Conservation (phyloP, 352 stramenopile species). For the Pythium chondricola region DNA sequence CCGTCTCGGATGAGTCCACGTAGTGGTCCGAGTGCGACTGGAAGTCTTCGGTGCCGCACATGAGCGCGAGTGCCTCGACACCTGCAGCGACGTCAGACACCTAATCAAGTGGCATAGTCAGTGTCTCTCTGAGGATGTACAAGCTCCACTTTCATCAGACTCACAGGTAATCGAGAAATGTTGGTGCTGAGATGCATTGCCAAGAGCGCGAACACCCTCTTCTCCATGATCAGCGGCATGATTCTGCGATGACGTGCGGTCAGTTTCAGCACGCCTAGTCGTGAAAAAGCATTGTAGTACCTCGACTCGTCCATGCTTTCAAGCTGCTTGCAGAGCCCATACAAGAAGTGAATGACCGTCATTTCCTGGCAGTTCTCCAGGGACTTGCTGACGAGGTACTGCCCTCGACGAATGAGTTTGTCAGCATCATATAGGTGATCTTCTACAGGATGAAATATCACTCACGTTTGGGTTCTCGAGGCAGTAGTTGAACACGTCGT, state of each 20-base stretch:
- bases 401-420: too few relatives aligned
- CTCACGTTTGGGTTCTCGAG: constrained; percentile 59
- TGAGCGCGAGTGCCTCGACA: constrained; percentile 59
- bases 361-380: constrained; percentile 80
- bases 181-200: constrained; percentile 69
- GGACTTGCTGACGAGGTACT: constrained; percentile 73
- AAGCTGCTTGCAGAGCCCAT: constrained; percentile 74
- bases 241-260: constrained; percentile 40
- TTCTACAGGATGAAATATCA: too few relatives aligned
- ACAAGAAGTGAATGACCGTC: constrained; percentile 84
- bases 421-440: too few relatives aligned
- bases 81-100: constrained; percentile 38
- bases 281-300: too few relatives aligned
- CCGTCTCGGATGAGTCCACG: constrained; percentile 53
- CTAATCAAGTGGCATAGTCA: background rate
- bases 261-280: too few relatives aligned
- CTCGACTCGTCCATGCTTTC: constrained; percentile 80
- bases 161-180: constrained; percentile 25
- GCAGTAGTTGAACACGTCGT: constrained; percentile 77
- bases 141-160: too few relatives aligned
- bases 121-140: too few relatives aligned
- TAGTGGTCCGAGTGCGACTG: constrained; percentile 54
- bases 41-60: constrained; percentile 84
- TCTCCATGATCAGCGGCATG: constrained; percentile 81
- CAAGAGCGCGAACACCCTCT: constrained; percentile 74